Evolutionary conservation across 2,329 filamentous ascomycete genomes (phyloP), one percentile per base, ranked within the genome.

Genomic region (Lithohypha guttulata): DNA sequence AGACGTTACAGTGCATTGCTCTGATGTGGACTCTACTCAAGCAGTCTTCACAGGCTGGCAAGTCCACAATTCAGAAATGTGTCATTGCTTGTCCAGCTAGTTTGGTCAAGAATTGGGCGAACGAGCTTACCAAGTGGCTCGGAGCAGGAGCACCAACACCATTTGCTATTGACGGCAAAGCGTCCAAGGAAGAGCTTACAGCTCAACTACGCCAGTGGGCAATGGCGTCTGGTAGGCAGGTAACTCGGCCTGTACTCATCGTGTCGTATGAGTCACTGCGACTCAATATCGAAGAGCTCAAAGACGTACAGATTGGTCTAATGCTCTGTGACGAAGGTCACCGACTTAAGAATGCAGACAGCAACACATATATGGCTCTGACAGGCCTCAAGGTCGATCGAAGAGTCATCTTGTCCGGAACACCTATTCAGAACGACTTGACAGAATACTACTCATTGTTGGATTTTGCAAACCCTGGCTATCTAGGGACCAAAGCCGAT

Each of bases 341-440:
- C 65, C 81, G 93, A 13, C 62, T 98, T 47, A 98, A 98, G 61
- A 98, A 98, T 52, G 86, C 84, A 42, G 91, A 98, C 57, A 94
- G 84, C 53, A 84, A 93, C 60, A 96, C 91, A 0, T 98, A 95
- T 57, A 87, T 75, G 18, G 87, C 91, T 1, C 68, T 98, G 34
- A 95, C 93, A 54, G 81, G 75, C 44, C 69, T 98, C 11, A 93
- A 95, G 53, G 91, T 98, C 19, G 81, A 81, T 28, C 77, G 87
- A 42, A 78, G 91, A 18, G 89, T 98, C 30, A 98, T 98, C 50
- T 69, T 98, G 11, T 96, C 91, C 0, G 91, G 91, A 43, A 98
- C 91, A 1, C 91, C 91, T 0, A 98, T 98, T 42, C 91, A 98
- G 55, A 98, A 98, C 53, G 91, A 98, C 57, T 64, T 98, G n/a